Evolutionary conservation across 441 rosid genomes (phyloP).

Genomic region (Syzygium malaccense): DNA sequence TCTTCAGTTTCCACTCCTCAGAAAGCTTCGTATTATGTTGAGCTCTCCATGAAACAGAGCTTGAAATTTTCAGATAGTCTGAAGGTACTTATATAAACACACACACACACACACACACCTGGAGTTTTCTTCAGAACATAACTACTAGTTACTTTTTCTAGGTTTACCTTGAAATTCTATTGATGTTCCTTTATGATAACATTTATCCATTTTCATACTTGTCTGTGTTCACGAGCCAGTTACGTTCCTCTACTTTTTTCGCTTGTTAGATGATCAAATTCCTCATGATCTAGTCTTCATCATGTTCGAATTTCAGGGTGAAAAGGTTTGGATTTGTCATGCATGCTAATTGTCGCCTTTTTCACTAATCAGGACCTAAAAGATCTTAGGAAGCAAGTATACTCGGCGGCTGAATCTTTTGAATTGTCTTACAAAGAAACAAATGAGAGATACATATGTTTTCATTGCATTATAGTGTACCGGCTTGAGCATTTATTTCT

Average conservation of each 20-base stretch:
- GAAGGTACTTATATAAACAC: constrained; percentile 27
- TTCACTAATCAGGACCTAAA: constrained; percentile 50
- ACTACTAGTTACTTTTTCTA: neutral
- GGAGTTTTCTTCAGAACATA: neutral
- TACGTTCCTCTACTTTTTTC: neutral
- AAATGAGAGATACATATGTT: constrained; percentile 30
- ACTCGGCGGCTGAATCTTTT: constrained; percentile 86
- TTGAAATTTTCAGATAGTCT: constrained; percentile 61
- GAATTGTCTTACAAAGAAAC: constrained; percentile 64
- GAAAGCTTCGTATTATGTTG: constrained; percentile 54
- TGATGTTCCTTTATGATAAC: neutral
- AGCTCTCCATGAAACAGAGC: constrained; percentile 63
- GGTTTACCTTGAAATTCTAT: neutral
- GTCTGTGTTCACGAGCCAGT: neutral
- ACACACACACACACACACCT: too few relatives aligned
- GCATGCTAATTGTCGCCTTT: neutral
- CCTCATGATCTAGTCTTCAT: neutral
- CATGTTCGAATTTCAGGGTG: neutral
- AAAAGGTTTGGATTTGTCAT: neutral
- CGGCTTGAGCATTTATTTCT: neutral
- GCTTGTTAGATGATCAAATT: neutral
- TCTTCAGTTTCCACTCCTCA: constrained; percentile 35
- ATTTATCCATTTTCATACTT: neutral
- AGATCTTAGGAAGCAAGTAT: constrained; percentile 64
- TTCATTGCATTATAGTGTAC: neutral